Percentiles rank a stretch among this genome's conserved stretches.
phyloP scores from a whole-genome alignment of 352 stramenopile species.

The Hyaloperonospora arabidopsidis region DNA sequence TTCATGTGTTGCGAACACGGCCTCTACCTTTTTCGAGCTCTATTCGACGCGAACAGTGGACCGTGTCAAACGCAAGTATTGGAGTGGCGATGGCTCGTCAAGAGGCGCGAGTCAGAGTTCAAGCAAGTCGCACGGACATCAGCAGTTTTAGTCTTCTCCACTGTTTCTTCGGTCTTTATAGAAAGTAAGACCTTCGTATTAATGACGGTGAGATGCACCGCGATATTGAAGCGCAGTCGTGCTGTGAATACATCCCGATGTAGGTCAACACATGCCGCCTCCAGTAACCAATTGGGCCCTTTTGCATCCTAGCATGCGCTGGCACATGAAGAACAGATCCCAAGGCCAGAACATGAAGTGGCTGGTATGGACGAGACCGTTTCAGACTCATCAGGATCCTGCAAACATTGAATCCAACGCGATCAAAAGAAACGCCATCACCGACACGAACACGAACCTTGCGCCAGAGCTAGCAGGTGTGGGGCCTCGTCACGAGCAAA shows the following conservation, averaged over 20 bases:
- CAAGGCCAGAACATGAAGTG: conserved; percentile 48
- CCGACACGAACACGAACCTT: conserved; percentile 99
- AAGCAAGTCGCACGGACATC: conserved; percentile 8
- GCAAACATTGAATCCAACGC: conserved; percentile 27
- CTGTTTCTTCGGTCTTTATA: conserved; percentile 13
- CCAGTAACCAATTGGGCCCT: too few species aligned
- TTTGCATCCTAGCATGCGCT: too few species aligned
- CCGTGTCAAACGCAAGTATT: conserved; percentile 72
- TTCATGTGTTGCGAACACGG: conserved; percentile 44
- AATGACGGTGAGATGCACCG: too few species aligned
- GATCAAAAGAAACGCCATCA: conserved; percentile 94
- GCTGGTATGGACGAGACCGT: conserved; percentile 71
- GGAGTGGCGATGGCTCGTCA: conserved; percentile 20
- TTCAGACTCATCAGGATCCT: conserved; percentile 32
- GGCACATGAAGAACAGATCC: too few species aligned
- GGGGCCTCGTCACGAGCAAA: too few species aligned
- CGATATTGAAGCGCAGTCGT: too few species aligned
- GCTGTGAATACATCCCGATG: too few species aligned
- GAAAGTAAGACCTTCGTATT: conserved; percentile 6
- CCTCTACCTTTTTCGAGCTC: conserved; percentile 77
- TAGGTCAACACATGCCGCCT: too few species aligned
- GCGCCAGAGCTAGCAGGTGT: conserved; percentile 83
- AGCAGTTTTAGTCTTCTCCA: conserved; percentile 14
- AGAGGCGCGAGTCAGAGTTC: conserved; percentile 3
- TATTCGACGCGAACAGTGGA: conserved; percentile 82